Percentiles rank a stretch among this genome's conserved stretches.
Evolutionary conservation across 805 yeast genomes (phyloP).

Genomic region (Candida broadrunensis): DNA sequence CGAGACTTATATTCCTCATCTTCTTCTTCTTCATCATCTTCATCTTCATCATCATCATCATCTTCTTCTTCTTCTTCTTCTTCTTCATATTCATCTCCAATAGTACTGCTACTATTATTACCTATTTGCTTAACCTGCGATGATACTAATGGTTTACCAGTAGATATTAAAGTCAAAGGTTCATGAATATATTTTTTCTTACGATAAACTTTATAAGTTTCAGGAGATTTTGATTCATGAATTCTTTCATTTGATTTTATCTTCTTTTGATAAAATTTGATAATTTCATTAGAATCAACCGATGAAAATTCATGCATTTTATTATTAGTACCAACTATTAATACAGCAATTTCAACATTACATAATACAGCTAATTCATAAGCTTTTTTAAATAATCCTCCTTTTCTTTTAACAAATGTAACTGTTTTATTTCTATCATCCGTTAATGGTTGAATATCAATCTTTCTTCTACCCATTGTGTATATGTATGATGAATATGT

Average conservation of each 20-base stretch:
- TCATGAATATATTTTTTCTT: slow-evolving; percentile 28
- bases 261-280: slow-evolving; percentile 18
- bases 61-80: slow-evolving; percentile 16
- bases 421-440: slow-evolving; percentile 86
- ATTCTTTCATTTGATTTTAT: slow-evolving; percentile 21
- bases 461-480: slow-evolving; percentile 93
- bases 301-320: slow-evolving; percentile 84
- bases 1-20: background rate
- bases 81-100: slow-evolving; percentile 5
- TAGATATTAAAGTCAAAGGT: slow-evolving; percentile 7
- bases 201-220: slow-evolving; percentile 61
- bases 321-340: slow-evolving; percentile 79
- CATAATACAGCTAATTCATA: slow-evolving; percentile 86
- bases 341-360: slow-evolving; percentile 88
- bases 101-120: background rate
- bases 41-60: slow-evolving; percentile 26
- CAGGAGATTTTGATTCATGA: slow-evolving; percentile 58
- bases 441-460: slow-evolving; percentile 83
- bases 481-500: too few relatives aligned
- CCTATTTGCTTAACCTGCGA: too few relatives aligned
- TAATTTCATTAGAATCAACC: slow-evolving; percentile 47
- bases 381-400: slow-evolving; percentile 87
- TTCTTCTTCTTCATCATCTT: slow-evolving; percentile 16
- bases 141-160: slow-evolving; percentile 8
- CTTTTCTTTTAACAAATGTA: slow-evolving; percentile 91